Conservation (phyloP, 768 basidiomycete species). For the Cystobasidiopsis lactophilus region DNA sequence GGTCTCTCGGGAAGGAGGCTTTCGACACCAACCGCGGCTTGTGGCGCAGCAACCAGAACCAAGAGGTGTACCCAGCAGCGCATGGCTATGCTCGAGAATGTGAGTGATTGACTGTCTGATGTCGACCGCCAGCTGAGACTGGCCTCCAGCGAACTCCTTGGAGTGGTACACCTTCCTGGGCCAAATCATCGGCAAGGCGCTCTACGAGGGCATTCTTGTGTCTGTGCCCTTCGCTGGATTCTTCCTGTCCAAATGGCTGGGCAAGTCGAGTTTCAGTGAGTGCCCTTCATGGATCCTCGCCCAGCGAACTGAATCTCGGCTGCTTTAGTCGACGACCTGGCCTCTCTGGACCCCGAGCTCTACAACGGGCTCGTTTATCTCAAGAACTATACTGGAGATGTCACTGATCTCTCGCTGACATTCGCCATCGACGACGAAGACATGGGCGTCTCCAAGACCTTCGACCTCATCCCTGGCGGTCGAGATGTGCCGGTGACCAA, state of each 20-base stretch:
- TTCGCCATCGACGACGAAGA: conserved; percentile 83
- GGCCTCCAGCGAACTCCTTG: conserved; percentile 47
- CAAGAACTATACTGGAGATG: conserved; percentile 69
- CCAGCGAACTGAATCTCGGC: not conserved
- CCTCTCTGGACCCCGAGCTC: conserved; percentile 24
- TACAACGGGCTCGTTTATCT: conserved; percentile 81
- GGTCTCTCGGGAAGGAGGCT: conserved; percentile 59
- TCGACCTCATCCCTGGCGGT: conserved; percentile 64
- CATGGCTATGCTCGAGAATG: conserved; percentile 74
- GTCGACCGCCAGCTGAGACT: not conserved
- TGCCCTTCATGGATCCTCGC: not conserved
- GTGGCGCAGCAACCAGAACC: conserved; percentile 74
- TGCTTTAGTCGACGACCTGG: conserved; percentile 3
- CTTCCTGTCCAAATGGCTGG: conserved; percentile 90
- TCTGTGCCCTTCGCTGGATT: conserved; percentile 89
- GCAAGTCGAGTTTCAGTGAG: conserved; percentile 51
- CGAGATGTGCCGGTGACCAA: conserved; percentile 62
- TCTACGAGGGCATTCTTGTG: conserved; percentile 87
- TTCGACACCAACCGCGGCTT: conserved; percentile 86
- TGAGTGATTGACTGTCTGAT: conserved; percentile 26
- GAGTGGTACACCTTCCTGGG: conserved; percentile 89
- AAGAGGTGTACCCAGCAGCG: conserved; percentile 87
- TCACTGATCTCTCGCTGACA: conserved; percentile 56
- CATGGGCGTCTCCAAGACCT: conserved; percentile 49
- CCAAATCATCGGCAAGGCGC: conserved; percentile 76